Evolutionary conservation across 805 yeast species (phyloP), one percentile per base, ranked within the genome.

Genomic region (Komagataella ulmi): DNA sequence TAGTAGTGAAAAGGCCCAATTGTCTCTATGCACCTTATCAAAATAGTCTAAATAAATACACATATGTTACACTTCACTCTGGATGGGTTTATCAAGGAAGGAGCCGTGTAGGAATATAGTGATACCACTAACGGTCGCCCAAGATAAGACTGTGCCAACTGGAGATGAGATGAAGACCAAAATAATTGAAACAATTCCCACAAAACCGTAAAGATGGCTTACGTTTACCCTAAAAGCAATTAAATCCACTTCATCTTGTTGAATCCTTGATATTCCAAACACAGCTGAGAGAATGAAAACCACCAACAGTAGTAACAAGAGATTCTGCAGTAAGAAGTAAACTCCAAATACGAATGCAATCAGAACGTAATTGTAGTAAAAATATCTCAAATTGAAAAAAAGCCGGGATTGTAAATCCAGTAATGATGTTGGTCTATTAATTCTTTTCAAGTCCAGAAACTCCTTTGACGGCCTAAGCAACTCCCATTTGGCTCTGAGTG

Each of bases 41-140:
- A 45, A 45, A 45, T 21, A 12, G 30, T 21, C 18, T 14, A 12
- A 45, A 17, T 45, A 45, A n/a, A 45, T 21, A n/a, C 14, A 14
- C 17, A 49, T 49, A 44, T 18, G 44, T 19, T 17, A 36, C 50
- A 43, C 51, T 14, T 50, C 60, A 72, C 76, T 82, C 70, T 93
- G 98, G 54, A 90, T 83, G 18, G 99, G 99, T 70, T 91, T 93
- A 64, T 93, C 98, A 79, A 93, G 75, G 56, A 91, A 72, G 3
- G 90, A 74, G 48, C 97, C 99, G 67, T 93, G 99, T 3, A 88
- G 76, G 48, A 89, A 70, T 45, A 91, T 86, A 44, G 85, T 66
- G 49, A 83, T 83, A 24, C 84, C 83, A 45, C 93, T 83, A 14
- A 95, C 86, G 59, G 96, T 93, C 58, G 85, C 76, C 58, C 91